phyloP scores from a whole-genome alignment of 306 rosid species.

The Erythrophleum fordii region DNA sequence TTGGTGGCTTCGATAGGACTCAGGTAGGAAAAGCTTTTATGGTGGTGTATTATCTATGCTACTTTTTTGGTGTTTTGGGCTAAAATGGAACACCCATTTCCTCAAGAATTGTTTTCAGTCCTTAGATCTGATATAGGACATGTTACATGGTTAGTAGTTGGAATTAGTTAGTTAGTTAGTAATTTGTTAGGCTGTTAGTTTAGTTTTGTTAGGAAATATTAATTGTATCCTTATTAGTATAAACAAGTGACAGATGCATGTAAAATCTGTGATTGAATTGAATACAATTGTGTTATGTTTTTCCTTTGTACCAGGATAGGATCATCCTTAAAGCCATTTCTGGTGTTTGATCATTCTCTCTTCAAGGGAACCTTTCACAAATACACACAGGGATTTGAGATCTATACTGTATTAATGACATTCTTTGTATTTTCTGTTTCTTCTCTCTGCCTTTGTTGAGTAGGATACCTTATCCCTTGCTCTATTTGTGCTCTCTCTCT shows the following conservation, averaged over 20 bases:
- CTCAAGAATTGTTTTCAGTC: background rate
- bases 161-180: too few relatives aligned
- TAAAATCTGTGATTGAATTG: too few relatives aligned
- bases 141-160: too few relatives aligned
- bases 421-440: background rate
- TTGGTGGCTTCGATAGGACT: background rate
- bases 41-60: background rate
- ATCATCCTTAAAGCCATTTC: background rate
- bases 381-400: background rate
- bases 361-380: background rate
- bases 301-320: too few relatives aligned
- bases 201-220: too few relatives aligned
- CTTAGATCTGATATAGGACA: background rate
- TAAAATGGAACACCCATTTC: background rate
- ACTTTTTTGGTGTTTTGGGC: background rate
- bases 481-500: background rate
- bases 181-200: too few relatives aligned
- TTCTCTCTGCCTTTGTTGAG: background rate
- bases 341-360: background rate
- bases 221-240: too few relatives aligned
- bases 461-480: background rate
- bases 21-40: background rate
- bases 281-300: too few relatives aligned
- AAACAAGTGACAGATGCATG: too few relatives aligned
- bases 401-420: background rate